phyloP scores from a whole-genome alignment of 345 rosid genomes.

The Ailanthus altissimus region DNA sequence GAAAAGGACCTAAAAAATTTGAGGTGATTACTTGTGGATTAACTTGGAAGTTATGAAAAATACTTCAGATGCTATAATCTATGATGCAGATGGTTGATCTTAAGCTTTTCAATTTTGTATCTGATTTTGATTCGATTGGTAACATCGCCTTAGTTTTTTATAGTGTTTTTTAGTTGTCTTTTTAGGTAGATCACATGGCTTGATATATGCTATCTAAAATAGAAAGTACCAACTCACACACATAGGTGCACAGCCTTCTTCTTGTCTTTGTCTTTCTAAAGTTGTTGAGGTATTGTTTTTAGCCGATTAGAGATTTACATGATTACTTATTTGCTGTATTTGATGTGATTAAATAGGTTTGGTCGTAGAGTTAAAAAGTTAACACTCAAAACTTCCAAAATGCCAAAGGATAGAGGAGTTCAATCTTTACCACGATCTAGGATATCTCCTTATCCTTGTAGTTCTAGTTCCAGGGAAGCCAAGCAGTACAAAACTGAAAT shows the following conservation, averaged over 20 bases:
- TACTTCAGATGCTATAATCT: background rate
- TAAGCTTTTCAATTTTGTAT: background rate
- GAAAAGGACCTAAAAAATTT: background rate
- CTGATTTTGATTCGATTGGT: background rate
- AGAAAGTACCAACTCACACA: background rate
- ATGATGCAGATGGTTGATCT: background rate
- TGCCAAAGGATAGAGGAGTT: slow-evolving; percentile 56
- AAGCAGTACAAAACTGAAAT: slow-evolving; percentile 29
- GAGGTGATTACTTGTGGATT: background rate
- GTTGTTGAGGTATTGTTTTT: background rate
- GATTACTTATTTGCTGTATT: slow-evolving; percentile 9
- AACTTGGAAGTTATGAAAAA: background rate
- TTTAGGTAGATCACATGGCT: background rate
- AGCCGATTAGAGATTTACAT: background rate
- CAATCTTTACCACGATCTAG: slow-evolving; percentile 33
- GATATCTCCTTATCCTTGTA: slow-evolving; percentile 53
- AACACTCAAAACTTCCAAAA: slow-evolving; percentile 22
- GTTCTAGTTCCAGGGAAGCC: slow-evolving; percentile 40
- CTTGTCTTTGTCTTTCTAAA: background rate
- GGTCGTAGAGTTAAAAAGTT: slow-evolving; percentile 16
- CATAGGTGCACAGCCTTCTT: background rate
- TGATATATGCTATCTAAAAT: background rate
- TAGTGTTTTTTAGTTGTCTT: background rate
- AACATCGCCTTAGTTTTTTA: background rate
- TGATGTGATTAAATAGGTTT: slow-evolving; percentile 17